These are phyloP conservation scores for Fraxinus platypoda DNA, from an alignment of 305 asterid species.

Conservation along the genomic window DNA sequence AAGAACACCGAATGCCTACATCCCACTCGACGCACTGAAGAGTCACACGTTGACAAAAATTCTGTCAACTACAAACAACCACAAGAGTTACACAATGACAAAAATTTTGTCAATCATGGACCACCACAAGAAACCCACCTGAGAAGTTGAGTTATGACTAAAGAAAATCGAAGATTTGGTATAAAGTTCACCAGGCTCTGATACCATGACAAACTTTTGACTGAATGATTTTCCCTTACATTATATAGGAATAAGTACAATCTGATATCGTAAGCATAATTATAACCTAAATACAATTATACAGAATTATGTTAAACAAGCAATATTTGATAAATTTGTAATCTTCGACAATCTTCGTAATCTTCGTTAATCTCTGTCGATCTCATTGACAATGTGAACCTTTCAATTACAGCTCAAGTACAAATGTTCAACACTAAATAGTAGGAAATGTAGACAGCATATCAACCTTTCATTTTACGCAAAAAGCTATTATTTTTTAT, in stretches of 20 bases:
- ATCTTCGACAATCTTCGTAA: too few relatives aligned
- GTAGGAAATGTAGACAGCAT: neutral
- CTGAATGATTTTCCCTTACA: neutral
- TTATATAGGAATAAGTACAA: too few relatives aligned
- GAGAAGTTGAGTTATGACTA: too few relatives aligned
- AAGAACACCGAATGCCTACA: too few relatives aligned
- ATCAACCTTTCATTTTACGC: neutral
- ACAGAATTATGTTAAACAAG: too few relatives aligned
- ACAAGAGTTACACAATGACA: neutral
- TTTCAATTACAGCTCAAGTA: neutral
- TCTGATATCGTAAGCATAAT: too few relatives aligned
- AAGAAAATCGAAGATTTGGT: neutral
- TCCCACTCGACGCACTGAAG: too few relatives aligned
- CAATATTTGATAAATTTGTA: too few relatives aligned
- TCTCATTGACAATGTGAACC: neutral
- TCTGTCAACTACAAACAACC: too few relatives aligned
- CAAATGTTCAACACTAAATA: neutral
- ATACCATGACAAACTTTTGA: neutral
- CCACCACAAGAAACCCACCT: neutral
- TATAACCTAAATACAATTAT: too few relatives aligned
- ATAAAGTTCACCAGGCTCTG: neutral
- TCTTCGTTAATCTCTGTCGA: too few relatives aligned
- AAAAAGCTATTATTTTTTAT: neutral
- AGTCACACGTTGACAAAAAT: too few relatives aligned
- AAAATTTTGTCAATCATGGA: neutral